Evolutionary conservation across 345 rosid genomes (phyloP), one percentile per base, ranked within the genome.

Genomic region (Aquilaria malaccensis): DNA sequence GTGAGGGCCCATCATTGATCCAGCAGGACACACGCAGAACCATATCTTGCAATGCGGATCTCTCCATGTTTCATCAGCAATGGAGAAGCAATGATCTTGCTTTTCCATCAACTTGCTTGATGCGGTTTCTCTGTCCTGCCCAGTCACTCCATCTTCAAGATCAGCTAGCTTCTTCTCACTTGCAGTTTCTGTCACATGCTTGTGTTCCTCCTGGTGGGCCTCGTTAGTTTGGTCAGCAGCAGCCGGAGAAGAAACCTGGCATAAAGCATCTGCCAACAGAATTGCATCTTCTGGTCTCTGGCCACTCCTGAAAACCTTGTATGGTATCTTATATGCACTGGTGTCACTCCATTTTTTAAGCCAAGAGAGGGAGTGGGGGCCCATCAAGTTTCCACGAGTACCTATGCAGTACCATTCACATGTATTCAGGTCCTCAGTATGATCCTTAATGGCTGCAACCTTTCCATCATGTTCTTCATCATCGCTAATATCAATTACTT

Each of bases 251-350:
- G 43, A 7, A 37, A 10, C 4, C 49, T 50, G 53, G 9, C 9
- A 50, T 45, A 66, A 33, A 13, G 53, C 66, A 51, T 71, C 60
- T 4, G 32, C 22, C 56, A 71, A 58, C 7, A 37, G 61, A 29
- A 71, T 13, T 15, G 75, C 75, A 11, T 66, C 70, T 61, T 61
- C 59, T 3, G 60, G 70, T 9, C 43, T 56, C 45, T 71, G 75
- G 10, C 50, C 67, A 57, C 43, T 62, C 67, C 51, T 71, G 33
- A 53, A 66, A 15, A 71, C 68, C 59, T 58, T 72, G 43, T n/a
- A 45, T 29, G 13, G 33, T 30, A 63, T 15, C 10, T 52, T 31
- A 1, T 22, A 10, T 45, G 9, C 1, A 56, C 30, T 45, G 10
- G 62, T 13, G 13, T 43, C 33, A 29, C 15, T 46, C 76, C 76